phyloP scores from a whole-genome alignment of 441 rosid genomes.

The Cnidoscolus chayamansa region DNA sequence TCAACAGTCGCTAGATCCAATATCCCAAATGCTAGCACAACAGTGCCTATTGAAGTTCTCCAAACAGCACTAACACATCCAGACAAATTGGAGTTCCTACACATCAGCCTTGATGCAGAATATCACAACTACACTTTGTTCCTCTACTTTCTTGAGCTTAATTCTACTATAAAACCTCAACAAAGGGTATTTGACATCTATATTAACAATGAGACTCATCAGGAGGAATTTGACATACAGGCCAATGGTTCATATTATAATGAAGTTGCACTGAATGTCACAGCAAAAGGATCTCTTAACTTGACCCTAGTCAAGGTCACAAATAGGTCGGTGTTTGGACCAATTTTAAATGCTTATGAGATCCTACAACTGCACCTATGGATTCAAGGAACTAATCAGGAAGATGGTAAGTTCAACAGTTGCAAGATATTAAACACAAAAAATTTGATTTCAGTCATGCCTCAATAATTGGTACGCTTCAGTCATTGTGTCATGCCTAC shows the following conservation, averaged over 20 bases:
- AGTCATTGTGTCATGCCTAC: background rate
- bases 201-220: constrained; percentile 36
- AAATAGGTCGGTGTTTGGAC: constrained; percentile 47
- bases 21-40: constrained; percentile 16
- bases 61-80: constrained; percentile 39
- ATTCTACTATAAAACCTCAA: constrained; percentile 30
- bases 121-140: constrained; percentile 41
- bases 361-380: constrained; percentile 43
- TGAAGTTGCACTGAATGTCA: constrained; percentile 32
- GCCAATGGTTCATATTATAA: constrained; percentile 38
- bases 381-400: constrained; percentile 36
- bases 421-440: background rate
- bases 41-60: constrained; percentile 52
- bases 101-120: constrained; percentile 32
- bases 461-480: background rate
- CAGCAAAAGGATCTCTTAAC: constrained; percentile 47
- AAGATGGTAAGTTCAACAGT: constrained; percentile 41
- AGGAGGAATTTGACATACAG: constrained; percentile 40
- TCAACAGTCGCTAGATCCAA: background rate
- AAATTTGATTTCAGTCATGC: background rate
- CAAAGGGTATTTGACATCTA: constrained; percentile 54
- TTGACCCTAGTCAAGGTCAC: constrained; percentile 49
- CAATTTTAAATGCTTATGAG: constrained; percentile 65
- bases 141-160: constrained; percentile 63
- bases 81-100: constrained; percentile 39